A percentile compares a stretch with the other conserved stretches of the same genome.
Conservation (phyloP, 2,329 filamentous ascomycete species). For the Aspergillus pseudoglaucus region DNA sequence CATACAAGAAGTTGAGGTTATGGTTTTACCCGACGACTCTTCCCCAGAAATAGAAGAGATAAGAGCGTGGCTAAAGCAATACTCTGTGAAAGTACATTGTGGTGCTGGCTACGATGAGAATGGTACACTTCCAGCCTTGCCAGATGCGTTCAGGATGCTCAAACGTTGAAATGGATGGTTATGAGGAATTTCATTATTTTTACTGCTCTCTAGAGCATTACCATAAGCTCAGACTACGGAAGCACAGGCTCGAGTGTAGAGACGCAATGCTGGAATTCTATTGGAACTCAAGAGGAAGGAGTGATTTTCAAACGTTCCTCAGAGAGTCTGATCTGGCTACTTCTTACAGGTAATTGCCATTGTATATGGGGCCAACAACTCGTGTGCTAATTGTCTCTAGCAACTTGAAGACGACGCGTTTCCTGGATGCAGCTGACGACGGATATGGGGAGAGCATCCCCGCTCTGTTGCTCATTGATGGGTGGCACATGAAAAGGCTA, state of each 20-base stretch:
- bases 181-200: not conserved
- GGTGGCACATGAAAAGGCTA: not conserved
- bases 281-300: no score
- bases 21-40: not conserved
- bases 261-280: no score
- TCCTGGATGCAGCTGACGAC: not conserved
- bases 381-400: no score
- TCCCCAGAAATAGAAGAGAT: not conserved
- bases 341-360: no score
- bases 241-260: no score
- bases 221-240: no score
- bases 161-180: not conserved
- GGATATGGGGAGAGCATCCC: not conserved
- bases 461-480: not conserved
- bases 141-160: not conserved
- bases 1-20: not conserved
- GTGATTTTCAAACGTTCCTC: no score
- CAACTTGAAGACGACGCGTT: not conserved
- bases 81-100: not conserved
- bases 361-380: no score
- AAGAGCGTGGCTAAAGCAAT: not conserved
- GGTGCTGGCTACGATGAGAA: not conserved
- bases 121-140: not conserved
- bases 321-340: no score
- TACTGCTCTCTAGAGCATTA: no score